Evolutionary conservation across 345 rosid species (phyloP), one percentile per base, ranked within the genome.

Genomic region (Lepidium africanum): DNA sequence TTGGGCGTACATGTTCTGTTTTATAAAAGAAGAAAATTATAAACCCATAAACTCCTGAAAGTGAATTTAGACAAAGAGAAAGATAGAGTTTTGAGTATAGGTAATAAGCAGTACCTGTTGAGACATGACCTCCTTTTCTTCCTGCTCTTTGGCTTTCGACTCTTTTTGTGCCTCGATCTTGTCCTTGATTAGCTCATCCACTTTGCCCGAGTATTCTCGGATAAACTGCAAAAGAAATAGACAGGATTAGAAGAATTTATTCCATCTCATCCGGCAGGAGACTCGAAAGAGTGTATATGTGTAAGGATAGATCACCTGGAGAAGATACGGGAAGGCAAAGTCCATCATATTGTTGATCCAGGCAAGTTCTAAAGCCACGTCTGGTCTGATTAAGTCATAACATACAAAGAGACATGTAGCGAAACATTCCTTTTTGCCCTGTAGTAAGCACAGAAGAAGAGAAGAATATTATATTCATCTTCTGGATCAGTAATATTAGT

Each of bases 321-420:
- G 83, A 36, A 87, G 81, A 51, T 87, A 93, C 10, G 98, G 97
- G 86, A 87, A 90, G 67, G 90, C 87, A 65, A 90, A 88, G 77
- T 90, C 98, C 19, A 87, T 60, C 90, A 93, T 85, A 39, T 83
- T 86, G 83, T 93, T 85, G 73, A 85, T 85, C 98, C 97, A 90
- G 16, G 97, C 92, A 32, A 82, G 91, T 74, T 93, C 97, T 52
- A 93, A 88, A 57, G 85, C 96, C 65, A 90, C 79, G 42, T 93
- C 97, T 53, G 92, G 75, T 58, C 95, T 84, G 59, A 93, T 73
- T 66, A 91, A 81, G 64, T 91, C 98, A 23, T 93, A 87, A 73
- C 97, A 93, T 25, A 93, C 98, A 80, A 91, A 93, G 50, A 93
- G 90, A 81, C 96, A 93, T 11, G 97, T 76, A 8, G 95, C 95